A percentile compares a stretch with the other conserved stretches of the same genome.
phyloP scores from a whole-genome alignment of 2,329 filamentous ascomycete species.

The Monilinia aucupariae region DNA sequence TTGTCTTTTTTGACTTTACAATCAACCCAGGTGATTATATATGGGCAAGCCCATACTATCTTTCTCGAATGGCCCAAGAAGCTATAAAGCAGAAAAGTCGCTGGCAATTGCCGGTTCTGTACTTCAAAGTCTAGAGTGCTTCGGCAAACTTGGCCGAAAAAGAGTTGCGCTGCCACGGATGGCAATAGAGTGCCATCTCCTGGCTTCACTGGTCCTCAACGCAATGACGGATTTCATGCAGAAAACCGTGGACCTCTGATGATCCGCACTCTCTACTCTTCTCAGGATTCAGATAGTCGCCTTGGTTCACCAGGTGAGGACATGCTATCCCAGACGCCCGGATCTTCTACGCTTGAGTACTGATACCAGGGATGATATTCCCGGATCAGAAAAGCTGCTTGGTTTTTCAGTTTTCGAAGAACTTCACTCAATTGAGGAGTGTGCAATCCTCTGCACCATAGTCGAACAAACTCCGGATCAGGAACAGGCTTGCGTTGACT shows the following conservation, averaged over 20 bases:
- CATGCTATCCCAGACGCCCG: slow-evolving; percentile 31
- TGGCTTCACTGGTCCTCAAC: too few relatives aligned
- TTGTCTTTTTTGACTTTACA: too few relatives aligned
- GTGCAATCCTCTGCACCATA: not conserved
- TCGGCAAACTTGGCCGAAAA: slow-evolving; percentile 27
- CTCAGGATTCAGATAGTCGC: not conserved
- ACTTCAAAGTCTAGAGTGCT: not conserved
- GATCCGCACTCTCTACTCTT: not conserved
- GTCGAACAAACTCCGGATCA: not conserved
- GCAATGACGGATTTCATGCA: not conserved
- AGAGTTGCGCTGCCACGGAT: not conserved
- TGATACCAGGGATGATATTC: slow-evolving; percentile 16
- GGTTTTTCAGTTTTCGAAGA: not conserved
- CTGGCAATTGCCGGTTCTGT: not conserved
- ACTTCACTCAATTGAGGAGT: not conserved
- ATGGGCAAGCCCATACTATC: not conserved
- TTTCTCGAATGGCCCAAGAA: not conserved
- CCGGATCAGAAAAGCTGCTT: slow-evolving; percentile 22
- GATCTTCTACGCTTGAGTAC: slow-evolving; percentile 27
- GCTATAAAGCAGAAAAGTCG: not conserved
- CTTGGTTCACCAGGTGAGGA: slow-evolving; percentile 33
- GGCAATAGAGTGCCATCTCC: too few relatives aligned
- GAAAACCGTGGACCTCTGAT: not conserved
- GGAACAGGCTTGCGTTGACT: not conserved
- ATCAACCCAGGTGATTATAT: too few relatives aligned